Base-by-base conservation (phyloP, 73 alveolate species). In the Durusdinium trenchii region DNA sequence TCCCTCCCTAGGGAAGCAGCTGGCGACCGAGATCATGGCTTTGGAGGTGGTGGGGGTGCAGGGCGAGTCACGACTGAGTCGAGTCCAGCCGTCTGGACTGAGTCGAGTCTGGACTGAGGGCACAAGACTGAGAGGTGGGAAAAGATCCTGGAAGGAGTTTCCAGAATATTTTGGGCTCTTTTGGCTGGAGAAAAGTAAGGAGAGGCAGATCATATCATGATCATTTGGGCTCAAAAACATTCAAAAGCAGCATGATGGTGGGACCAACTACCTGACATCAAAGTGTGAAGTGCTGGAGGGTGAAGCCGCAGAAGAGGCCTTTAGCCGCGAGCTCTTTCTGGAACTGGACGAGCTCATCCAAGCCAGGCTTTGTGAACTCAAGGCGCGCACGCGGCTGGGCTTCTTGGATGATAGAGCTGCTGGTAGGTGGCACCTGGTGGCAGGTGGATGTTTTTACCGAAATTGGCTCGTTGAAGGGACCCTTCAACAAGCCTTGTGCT, bases 331-430 rank as follows among this genome's bases (percentile, higher is more conserved):
- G 52, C 90, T 94, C 50, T 94, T 94, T 47, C 48, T 94, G 50
- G 99, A 94, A 67, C 99, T 94, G 10, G 94, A 94, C 54, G 99
- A 94, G 57, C 99, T 94, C 83, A 78, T 94, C 42, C 99, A 91
- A 73, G 99, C 99, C 36, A 78, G 99, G 20, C 73, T 73, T 10
- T 94, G 94, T 45, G 99, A 94, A 83, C 93, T 94, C 71, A 94
- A 94, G 67, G 99, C 99, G 43, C 91, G 99, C 84, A 94, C 99
- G 20, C 28, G 78, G 48, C 54, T 94, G 78, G 99, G 94, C 45
- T n/a, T n/a, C n/a, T n/a, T n/a, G n/a, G n/a, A n/a, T n/a, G n/a
- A n/a, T n/a, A n/a, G n/a, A n/a, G n/a, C n/a, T n/a, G n/a, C n/a
- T n/a, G n/a, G n/a, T n/a, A n/a, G n/a, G n/a, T 14, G 86, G 54